Base-by-base conservation (phyloP, 108 stramenopile genomes). In the Nitzschia inconspicua region DNA sequence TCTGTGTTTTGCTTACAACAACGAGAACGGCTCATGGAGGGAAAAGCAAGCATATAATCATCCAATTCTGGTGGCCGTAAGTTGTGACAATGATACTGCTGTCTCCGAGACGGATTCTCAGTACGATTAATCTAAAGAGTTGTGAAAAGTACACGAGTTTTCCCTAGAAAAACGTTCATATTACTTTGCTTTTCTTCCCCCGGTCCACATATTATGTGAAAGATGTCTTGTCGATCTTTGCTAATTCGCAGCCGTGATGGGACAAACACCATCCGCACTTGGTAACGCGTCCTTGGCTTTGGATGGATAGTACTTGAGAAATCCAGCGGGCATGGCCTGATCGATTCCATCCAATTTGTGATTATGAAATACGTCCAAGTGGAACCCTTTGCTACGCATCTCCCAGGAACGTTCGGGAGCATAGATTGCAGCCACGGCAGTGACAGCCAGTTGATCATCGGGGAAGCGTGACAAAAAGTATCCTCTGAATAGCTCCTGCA, bases 381-480 rank as follows among this genome's bases (percentile, higher is more conserved):
- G 32, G 22, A 72, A 16, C 18, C 62, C 57, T 20, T 43, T 31
- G 3, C 13, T 10, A 9, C 41, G 43, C 67, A 72, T 67, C 6
- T 50, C 54, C 61, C 49, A 53, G 10, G 57, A 26, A 42, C 44
- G 32, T 13, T 72, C 42, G 2, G 61, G 66, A 19, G 70, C 77
- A 18, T 68, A 53, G 2, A 78, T 69, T 2, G 62, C 71, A n/a
- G 72, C 67, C 0, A 72, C 67, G 3, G 64, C 35, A 2, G 70
- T 78, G 8, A 78, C 66, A 11, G 72, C 77, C 3, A 53, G 13
- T 54, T 78, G 77, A 51, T 78, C 77, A 48, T 73, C 71, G 19
- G 14, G 71, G 25, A 29, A 6, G 4, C 77, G 57, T 16, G 30
- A 43, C 16, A 78, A 59, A 14, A 57, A 57, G 19, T 47, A 43